Base-by-base conservation (phyloP, 495 filamentous ascomycete genomes). In the Hypoxylon lienhwacheense region DNA sequence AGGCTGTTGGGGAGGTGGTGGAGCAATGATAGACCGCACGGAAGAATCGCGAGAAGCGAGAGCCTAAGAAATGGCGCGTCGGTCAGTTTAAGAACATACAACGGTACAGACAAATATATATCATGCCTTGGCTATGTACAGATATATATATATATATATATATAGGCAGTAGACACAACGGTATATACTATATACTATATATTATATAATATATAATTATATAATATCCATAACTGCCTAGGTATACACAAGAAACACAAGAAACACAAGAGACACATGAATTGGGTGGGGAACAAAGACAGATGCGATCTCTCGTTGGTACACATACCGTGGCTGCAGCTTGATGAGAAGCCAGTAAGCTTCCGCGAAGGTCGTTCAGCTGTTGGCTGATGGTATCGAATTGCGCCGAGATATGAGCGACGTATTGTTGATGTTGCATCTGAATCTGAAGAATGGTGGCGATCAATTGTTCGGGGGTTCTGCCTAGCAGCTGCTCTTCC, bases 361-460 rank as follows among this genome's bases (percentile, higher is more conserved):
- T 63, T 12, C 62, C 61, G 24, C 65, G 49, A 24, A 67, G 55
- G 35, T 67, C 65, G 16, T 53, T 57, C 34, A 67, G 46, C 40
- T 67, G 65, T 29, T 67, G 62, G 59, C 29, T 67, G 34, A 67
- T 67, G 28, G 40, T 40, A 35, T 65, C 65, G 35, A 60, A 67
- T 47, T 67, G 65, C 12, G 59, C 59, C 32, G 63, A 65, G 37
- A 67, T 67, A 29, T 65, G 65, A 12, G 55, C 59, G 36, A 67
- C 55, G 42, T 63, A 58, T 33, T 67, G 65, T 26, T 67, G 65
- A 46, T 67, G 65, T 53, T 65, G 65, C 61, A 47, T 60, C 34
- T 67, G 65, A 17, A 67, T 64, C 52, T 67, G 65, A 32, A 65
- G 55, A 22, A 67, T 67, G 34, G 62, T 65, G 48, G 55, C 58